phyloP scores from a whole-genome alignment of 2,329 filamentous ascomycete species.

The Xylaria arbuscula region DNA sequence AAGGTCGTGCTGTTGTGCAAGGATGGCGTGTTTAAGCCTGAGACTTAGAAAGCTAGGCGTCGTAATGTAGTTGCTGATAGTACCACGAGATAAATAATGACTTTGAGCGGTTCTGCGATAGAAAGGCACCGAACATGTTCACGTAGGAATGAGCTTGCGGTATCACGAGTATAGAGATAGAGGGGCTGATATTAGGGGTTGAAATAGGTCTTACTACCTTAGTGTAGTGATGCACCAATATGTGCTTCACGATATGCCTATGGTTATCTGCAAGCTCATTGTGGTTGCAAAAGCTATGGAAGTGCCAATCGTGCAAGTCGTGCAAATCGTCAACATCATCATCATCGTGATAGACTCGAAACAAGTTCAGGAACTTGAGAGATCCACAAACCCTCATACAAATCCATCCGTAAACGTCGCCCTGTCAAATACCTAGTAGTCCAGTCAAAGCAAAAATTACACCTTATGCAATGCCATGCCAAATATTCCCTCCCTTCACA shows the following conservation, averaged over 20 bases:
- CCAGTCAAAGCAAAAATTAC: neutral
- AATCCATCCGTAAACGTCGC: neutral
- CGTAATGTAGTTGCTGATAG: conserved; percentile 9
- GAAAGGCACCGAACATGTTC: neutral
- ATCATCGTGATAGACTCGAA: neutral
- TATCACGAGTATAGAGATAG: neutral
- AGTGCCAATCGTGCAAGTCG: neutral
- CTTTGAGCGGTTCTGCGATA: neutral
- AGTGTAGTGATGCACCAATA: conserved; percentile 1
- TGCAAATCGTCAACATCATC: neutral
- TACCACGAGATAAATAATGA: conserved; percentile 1
- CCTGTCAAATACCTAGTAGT: neutral
- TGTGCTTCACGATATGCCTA: conserved; percentile 15
- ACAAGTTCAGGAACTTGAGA: neutral
- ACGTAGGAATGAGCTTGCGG: neutral
- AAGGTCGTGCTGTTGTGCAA: conserved; percentile 89
- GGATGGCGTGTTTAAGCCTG: conserved; percentile 78
- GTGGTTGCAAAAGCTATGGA: neutral
- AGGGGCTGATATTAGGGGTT: conserved; percentile 1
- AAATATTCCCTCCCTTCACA: neutral
- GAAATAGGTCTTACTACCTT: conserved; percentile 3
- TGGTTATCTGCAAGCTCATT: neutral
- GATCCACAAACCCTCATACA: neutral
- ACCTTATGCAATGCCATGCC: neutral
- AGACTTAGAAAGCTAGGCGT: conserved; percentile 49